phyloP scores from a whole-genome alignment of 2,329 filamentous ascomycete species.

The Graphilbum ipis-grandicollis region DNA sequence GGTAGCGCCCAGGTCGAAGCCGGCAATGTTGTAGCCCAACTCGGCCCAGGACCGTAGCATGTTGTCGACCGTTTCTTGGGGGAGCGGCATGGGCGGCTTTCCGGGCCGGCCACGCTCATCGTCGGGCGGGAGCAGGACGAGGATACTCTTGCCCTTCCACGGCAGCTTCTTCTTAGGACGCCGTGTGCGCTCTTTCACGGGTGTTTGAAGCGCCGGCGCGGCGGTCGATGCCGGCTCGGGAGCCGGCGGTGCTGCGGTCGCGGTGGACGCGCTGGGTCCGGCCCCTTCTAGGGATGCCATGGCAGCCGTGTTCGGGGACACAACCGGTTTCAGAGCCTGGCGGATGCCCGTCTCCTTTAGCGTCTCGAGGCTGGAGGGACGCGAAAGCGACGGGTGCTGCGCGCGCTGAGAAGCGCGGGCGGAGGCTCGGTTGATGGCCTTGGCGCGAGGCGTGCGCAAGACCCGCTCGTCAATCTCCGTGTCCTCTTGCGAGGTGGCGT shows the following conservation, averaged over 20 bases:
- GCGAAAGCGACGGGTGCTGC: constrained; percentile 17
- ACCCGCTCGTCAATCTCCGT: not conserved
- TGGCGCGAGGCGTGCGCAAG: constrained; percentile 8
- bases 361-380: constrained; percentile 38
- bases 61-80: constrained; percentile 33
- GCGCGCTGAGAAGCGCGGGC: constrained; percentile 11
- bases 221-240: too few relatives aligned
- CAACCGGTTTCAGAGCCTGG: too few relatives aligned
- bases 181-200: constrained; percentile 24
- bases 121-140: constrained; percentile 51
- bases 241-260: too few relatives aligned
- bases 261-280: too few relatives aligned
- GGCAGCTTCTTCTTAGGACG: constrained; percentile 52
- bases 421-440: not conserved
- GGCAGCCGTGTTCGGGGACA: too few relatives aligned
- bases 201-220: constrained; percentile 6
- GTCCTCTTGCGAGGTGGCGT: constrained; percentile 4
- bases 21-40: constrained; percentile 49
- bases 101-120: constrained; percentile 45
- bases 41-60: constrained; percentile 52
- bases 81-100: constrained; percentile 35
- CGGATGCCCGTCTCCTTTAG: constrained; percentile 22
- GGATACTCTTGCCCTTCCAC: constrained; percentile 60
- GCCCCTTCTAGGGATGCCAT: too few relatives aligned
- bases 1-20: constrained; percentile 40